Base-by-base conservation (phyloP, 371 early-diverging fungal species). In the Rhizomucor pusillus region DNA sequence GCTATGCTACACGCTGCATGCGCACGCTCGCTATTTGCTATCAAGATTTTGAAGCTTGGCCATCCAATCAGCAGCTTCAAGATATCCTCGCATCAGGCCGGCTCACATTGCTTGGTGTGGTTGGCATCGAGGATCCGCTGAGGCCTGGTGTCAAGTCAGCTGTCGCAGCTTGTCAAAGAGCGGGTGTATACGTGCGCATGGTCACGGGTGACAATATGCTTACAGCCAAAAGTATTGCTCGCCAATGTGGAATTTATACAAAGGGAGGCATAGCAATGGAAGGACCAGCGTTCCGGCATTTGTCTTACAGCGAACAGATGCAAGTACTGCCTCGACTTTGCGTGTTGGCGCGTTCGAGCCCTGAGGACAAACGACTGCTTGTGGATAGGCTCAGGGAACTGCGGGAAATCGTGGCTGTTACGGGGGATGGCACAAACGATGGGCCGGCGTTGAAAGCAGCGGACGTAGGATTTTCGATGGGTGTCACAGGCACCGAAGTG, bases 161-260 rank as follows among this genome's bases (percentile, higher is more conserved):
- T 45, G 86, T 89, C 10, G 47, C 61, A 23, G 65, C 65, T 23
- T 88, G 85, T 56, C 79, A 84, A 59, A 65, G 73, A n/a, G 92
- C 91, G 18, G 91, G 92, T 47, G 86, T 91, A 10, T 67, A 76
- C 58, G 87, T 92, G 18, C 84, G 88, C 3, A 92, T 91, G 91
- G 89, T 92, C 11, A 90, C 90, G 25, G 90, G 90, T 39, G 90
- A 90, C 62, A 85, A 88, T 56, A 54, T 88, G 52, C 49, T 79
- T 24, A 89, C 86, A 5, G 89, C 90, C 18, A 75, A 77, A 59
- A 74, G 81, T n/a, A 86, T 90, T 57, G 90, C 89, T 18, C 77
- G 68, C 14, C 80, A 87, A 59, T 82, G 84, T 50, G 82, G 82
- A 37, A 89, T 90, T 52, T 80, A 80, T 54, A 80, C 73, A 5